A percentile compares a stretch with the other conserved stretches of the same genome.
phyloP scores from a whole-genome alignment of 495 filamentous ascomycete genomes.

The Amorphotheca resinae region DNA sequence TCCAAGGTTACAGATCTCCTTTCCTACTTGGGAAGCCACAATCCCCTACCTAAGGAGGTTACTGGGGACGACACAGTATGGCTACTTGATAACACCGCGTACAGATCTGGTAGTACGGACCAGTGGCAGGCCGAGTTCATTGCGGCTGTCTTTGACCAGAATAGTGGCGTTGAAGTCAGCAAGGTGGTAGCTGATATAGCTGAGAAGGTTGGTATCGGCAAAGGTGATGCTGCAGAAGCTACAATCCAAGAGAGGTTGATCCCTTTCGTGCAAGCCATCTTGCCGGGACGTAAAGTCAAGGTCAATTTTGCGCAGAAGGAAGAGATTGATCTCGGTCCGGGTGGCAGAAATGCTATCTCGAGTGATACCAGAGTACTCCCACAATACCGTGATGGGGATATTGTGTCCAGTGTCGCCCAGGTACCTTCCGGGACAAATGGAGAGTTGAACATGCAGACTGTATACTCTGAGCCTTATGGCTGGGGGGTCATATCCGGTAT shows the following conservation, averaged over 20 bases:
- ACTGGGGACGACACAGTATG: slow-evolving; percentile 54
- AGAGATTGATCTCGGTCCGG: slow-evolving; percentile 51
- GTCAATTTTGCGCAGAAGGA: slow-evolving; percentile 36
- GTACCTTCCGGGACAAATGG: slow-evolving; percentile 35
- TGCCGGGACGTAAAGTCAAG: slow-evolving; percentile 51
- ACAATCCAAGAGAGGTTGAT: slow-evolving; percentile 58
- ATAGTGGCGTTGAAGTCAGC: slow-evolving; percentile 51
- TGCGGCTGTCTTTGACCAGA: slow-evolving; percentile 61
- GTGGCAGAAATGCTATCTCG: slow-evolving; percentile 56
- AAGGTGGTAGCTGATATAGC: slow-evolving; percentile 58
- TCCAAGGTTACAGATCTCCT: slow-evolving; percentile 23
- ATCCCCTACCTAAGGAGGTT: slow-evolving; percentile 31
- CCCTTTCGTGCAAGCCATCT: slow-evolving; percentile 64
- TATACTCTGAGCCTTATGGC: slow-evolving; percentile 63
- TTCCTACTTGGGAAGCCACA: slow-evolving; percentile 32
- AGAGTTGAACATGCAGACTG: slow-evolving; percentile 46
- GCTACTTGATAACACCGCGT: slow-evolving; percentile 87
- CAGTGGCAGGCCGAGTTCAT: slow-evolving; percentile 73
- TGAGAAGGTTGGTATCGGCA: slow-evolving; percentile 56
- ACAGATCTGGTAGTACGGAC: slow-evolving; percentile 31
- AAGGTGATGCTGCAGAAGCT: slow-evolving; percentile 44
- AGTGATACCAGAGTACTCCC: slow-evolving; percentile 41
- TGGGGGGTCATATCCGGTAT: slow-evolving; percentile 75
- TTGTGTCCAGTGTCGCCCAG: slow-evolving; percentile 32
- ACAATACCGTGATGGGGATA: slow-evolving; percentile 25